A percentile compares a stretch with the other conserved stretches of the same genome.
Evolutionary conservation across 2,329 filamentous ascomycete species (phyloP).

Genomic region (Elsinoe australis): DNA sequence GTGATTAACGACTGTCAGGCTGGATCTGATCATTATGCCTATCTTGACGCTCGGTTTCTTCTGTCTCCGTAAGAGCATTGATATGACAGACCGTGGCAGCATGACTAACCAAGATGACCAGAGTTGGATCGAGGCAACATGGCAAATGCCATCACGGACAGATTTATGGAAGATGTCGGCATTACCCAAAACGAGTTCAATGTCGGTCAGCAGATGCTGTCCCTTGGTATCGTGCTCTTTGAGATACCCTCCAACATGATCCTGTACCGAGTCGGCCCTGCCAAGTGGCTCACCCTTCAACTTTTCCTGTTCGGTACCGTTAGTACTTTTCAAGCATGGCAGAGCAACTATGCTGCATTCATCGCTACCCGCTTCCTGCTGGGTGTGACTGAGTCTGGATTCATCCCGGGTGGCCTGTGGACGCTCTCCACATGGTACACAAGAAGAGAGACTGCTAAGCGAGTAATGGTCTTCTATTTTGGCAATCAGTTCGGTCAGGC

Average conservation of each 20-base stretch:
- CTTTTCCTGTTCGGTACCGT: constrained; percentile 34
- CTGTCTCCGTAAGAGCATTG: constrained; percentile 25
- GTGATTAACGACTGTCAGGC: constrained; percentile 19
- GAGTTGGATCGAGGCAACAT: constrained; percentile 29
- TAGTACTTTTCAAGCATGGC: constrained; percentile 37
- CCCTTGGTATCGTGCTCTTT: constrained; percentile 29
- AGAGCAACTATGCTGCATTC: constrained; percentile 33
- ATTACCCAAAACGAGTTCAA: constrained; percentile 31
- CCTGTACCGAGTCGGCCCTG: constrained; percentile 32
- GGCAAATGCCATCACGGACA: constrained; percentile 29
- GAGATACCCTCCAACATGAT: constrained; percentile 30
- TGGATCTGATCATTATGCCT: constrained; percentile 30
- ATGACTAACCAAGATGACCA: constrained; percentile 16
- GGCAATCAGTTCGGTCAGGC: constrained; percentile 39
- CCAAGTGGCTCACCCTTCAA: constrained; percentile 34
- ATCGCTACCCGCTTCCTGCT: constrained; percentile 35
- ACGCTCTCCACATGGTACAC: constrained; percentile 46
- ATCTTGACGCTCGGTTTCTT: constrained; percentile 30
- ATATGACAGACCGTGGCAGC: background rate
- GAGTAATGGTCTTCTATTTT: constrained; percentile 36
- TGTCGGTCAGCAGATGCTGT: constrained; percentile 30
- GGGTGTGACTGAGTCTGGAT: constrained; percentile 36
- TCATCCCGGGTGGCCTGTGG: constrained; percentile 43
- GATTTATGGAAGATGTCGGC: constrained; percentile 28
- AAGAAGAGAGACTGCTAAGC: constrained; percentile 39